Base-by-base conservation (phyloP, 331 rosid genomes). In the Malus hybrid region DNA sequence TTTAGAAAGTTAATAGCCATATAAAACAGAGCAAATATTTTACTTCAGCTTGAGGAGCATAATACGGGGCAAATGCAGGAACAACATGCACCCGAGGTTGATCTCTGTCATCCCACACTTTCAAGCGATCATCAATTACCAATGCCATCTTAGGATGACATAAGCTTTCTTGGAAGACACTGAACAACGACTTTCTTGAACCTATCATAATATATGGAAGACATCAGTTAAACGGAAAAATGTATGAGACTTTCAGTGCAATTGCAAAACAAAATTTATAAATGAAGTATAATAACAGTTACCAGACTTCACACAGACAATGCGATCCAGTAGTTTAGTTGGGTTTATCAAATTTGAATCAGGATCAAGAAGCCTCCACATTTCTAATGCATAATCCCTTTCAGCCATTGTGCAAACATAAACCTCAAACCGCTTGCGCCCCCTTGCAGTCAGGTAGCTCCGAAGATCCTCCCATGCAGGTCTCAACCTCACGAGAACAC, bases 321-420 rank as follows among this genome's bases (percentile, higher is more conserved):
- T 95, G 65, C 99, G 99, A 65, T 87, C 92, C 79, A 95, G 78
- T 78, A 89, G 80, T 76, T 89, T 96, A 80, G 87, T 90, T 20
- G 93, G 82, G 81, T 84, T 89, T 85, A 95, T 95, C 91, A 95
- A 86, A 88, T 92, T 95, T 69, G 90, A 93, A 71, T 90, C 98
- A 72, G 99, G 99, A 87, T 95, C 99, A 77, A 95, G 98, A 88
- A 95, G 99, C 92, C 99, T 89, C 99, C 99, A 95, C 99, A 95
- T 95, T 85, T 95, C 99, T 32, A 95, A 86, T 16, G 99, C 99
- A 82, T 95, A 95, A 90, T 95, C 99, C 86, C 97, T 90, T 87
- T 95, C 99, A 67, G 99, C 99, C 99, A 95, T 95, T 42, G 97
- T 95, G 87, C 99, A 95, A 76, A 95, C 99, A 86, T 84, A 95